Percentiles rank a stretch among this genome's conserved stretches.
phyloP scores from a whole-genome alignment of 805 yeast genomes.

The Jamesozyma lodderae region DNA sequence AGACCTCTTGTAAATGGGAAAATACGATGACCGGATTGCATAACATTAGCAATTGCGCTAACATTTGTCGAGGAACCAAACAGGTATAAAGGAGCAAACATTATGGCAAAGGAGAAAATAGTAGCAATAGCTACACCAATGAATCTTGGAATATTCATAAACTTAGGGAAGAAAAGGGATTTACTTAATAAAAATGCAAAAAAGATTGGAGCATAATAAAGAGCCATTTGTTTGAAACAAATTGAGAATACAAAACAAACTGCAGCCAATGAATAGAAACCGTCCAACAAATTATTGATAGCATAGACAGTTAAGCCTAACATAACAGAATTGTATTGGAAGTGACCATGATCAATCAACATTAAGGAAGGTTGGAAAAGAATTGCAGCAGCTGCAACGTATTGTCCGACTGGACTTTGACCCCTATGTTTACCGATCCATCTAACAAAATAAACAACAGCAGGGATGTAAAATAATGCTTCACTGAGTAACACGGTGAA shows the following conservation, averaged over 20 bases:
- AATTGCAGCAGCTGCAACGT: slow-evolving; percentile 68
- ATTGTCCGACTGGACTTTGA: slow-evolving; percentile 63
- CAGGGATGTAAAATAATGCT: slow-evolving; percentile 65
- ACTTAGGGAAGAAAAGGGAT: slow-evolving; percentile 29
- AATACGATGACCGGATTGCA: slow-evolving; percentile 58
- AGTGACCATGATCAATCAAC: slow-evolving; percentile 93
- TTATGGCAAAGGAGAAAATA: slow-evolving; percentile 38
- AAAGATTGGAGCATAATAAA: slow-evolving; percentile 84
- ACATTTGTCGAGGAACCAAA: slow-evolving; percentile 33
- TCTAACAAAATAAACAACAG: slow-evolving; percentile 59
- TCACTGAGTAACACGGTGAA: slow-evolving; percentile 71
- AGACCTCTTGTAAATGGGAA: slow-evolving; percentile 91
- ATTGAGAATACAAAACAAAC: slow-evolving; percentile 69
- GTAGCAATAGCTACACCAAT: slow-evolving; percentile 58
- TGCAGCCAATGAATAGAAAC: slow-evolving; percentile 58
- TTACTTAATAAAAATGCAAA: slow-evolving; percentile 69
- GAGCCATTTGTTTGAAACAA: slow-evolving; percentile 90
- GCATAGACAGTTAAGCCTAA: slow-evolving; percentile 72
- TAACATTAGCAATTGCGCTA: slow-evolving; percentile 25
- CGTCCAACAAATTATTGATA: slow-evolving; percentile 54
- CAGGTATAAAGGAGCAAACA: slow-evolving; percentile 54
- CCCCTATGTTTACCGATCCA: slow-evolving; percentile 56
- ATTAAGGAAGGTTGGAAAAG: slow-evolving; percentile 75
- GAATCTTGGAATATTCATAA: slow-evolving; percentile 49
- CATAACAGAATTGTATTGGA: slow-evolving; percentile 93